Conservation (phyloP, 2,329 filamentous ascomycete species). For the Colletotrichum sp. region DNA sequence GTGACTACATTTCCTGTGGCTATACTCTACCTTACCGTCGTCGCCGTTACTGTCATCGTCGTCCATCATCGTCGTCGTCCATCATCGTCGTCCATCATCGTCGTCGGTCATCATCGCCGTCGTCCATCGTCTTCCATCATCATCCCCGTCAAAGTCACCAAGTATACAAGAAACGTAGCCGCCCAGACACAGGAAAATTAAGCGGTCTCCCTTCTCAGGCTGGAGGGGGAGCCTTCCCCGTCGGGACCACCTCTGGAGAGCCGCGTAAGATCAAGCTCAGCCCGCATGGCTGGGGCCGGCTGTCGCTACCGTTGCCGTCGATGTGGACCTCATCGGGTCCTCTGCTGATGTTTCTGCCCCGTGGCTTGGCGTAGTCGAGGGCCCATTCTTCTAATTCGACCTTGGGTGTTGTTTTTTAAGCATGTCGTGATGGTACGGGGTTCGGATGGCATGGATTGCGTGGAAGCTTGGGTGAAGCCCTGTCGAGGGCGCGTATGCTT, state of each 20-base stretch:
- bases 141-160: neutral
- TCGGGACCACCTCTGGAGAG: neutral
- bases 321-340: neutral
- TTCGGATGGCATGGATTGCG: neutral
- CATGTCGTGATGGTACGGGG: neutral
- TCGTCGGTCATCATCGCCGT: no score
- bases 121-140: no score
- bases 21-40: neutral
- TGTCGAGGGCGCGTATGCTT: neutral
- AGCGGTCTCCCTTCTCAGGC: neutral
- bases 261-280: neutral
- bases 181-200: no score
- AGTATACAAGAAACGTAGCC: neutral
- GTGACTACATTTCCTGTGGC: neutral
- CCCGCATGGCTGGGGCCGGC: neutral
- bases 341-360: neutral
- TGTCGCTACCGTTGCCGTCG: neutral
- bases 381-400: neutral
- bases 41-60: no score
- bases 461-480: neutral
- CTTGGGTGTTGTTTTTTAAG: neutral
- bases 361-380: neutral
- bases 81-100: no score
- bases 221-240: neutral
- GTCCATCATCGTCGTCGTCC: no score